A percentile compares a stretch with the other conserved stretches of the same genome.
Conservation (phyloP, 257 asterid species). For the Ocimum tenuiflorum region DNA sequence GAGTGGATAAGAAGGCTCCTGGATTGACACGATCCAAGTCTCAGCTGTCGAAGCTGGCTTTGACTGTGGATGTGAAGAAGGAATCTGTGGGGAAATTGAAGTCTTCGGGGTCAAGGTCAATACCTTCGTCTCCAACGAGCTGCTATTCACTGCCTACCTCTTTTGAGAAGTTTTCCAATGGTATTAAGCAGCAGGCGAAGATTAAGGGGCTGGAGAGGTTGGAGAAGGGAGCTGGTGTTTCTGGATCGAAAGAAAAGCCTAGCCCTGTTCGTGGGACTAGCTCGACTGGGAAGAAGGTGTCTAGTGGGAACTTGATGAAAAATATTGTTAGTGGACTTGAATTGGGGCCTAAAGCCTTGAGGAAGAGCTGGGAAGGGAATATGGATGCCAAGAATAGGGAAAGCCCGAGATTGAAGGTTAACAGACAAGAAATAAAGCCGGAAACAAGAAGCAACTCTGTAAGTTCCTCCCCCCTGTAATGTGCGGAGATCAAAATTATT, state of each 20-base stretch:
- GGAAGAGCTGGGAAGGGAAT: conserved; percentile 99
- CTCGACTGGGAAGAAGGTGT: conserved; percentile 38
- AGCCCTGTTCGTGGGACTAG: conserved; percentile 44
- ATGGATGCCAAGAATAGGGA: conserved; percentile 71
- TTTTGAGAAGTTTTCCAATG: conserved; percentile 82
- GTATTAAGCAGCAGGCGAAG: conserved; percentile 72
- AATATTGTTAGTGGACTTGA: conserved; percentile 66
- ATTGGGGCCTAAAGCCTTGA: conserved; percentile 79
- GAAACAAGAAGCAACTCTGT: conserved; percentile 70
- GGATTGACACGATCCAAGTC: conserved; percentile 72
- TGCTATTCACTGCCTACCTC: conserved; percentile 90
- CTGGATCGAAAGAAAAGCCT: conserved; percentile 49
- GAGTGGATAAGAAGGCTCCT: conserved; percentile 41
- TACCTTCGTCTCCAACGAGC: conserved; percentile 90
- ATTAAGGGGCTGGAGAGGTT: conserved; percentile 63
- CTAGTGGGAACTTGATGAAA: conserved; percentile 47
- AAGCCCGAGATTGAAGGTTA: conserved; percentile 66
- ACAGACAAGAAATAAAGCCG: conserved; percentile 49
- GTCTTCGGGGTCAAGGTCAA: conserved; percentile 74
- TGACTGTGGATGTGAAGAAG: conserved; percentile 56
- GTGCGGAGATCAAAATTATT: not conserved
- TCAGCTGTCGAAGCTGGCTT: conserved; percentile 56
- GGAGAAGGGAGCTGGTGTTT: conserved; percentile 44
- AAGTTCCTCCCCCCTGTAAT: conserved; percentile 25
- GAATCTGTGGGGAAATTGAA: conserved; percentile 50